These are phyloP conservation scores for Aspergillaceae sp. DNA, from an alignment of 2,329 filamentous ascomycete species.

Conservation along the genomic window DNA sequence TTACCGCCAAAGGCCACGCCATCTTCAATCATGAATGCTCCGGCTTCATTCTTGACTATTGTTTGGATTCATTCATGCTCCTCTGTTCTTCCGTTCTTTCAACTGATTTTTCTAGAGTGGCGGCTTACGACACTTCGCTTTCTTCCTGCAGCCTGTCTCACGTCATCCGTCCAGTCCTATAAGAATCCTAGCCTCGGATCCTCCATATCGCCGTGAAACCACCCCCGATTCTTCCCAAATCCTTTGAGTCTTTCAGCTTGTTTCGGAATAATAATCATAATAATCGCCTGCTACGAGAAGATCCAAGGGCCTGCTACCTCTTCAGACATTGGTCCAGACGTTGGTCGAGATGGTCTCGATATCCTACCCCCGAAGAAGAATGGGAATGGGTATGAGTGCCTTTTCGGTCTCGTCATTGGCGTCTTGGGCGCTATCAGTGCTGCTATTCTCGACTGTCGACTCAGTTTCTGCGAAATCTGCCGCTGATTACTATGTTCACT, in stretches of 20 bases:
- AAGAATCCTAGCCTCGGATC: no score
- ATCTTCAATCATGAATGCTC: background rate
- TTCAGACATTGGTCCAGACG: background rate
- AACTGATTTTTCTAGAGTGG: background rate
- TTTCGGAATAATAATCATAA: no score
- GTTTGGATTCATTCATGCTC: background rate
- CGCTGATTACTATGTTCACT: slow-evolving; percentile 82
- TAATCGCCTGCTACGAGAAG: no score
- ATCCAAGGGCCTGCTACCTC: no score
- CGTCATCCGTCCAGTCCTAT: background rate
- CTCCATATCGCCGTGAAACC: no score
- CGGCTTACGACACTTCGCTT: no score
- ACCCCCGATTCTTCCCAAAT: no score
- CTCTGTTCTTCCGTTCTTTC: background rate
- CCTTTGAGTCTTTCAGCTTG: no score
- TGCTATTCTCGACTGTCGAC: slow-evolving; percentile 17
- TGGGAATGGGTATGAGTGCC: slow-evolving; percentile 5
- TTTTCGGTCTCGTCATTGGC: slow-evolving; percentile 15
- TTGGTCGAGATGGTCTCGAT: slow-evolving; percentile 12
- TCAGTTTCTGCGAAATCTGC: slow-evolving; percentile 45
- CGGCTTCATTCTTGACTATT: background rate
- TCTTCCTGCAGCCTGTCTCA: background rate
- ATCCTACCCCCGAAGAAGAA: slow-evolving; percentile 8
- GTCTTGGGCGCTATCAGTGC: slow-evolving; percentile 19
- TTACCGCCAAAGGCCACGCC: background rate